Base-by-base conservation (phyloP, 306 rosid genomes). In the Quercus rubra region DNA sequence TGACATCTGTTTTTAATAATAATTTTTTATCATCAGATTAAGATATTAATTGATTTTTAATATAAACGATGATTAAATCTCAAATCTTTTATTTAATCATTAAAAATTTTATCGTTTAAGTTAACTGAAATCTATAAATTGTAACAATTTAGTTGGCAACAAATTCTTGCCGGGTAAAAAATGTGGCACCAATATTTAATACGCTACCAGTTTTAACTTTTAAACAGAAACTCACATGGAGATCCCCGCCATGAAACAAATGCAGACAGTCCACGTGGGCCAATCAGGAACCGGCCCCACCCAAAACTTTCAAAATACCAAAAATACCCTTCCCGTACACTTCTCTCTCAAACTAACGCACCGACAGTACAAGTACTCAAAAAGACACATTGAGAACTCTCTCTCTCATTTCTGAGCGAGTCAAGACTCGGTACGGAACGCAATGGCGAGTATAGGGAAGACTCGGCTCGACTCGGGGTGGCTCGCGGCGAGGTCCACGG, bases 401-500 rank as follows among this genome's bases (percentile, higher is more conserved):
- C 11, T 19, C 21, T 64, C 4, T 30, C 21, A 30, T 33, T 33
- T 19, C 15, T 18, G 71, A 33, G 52, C 14, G 72, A 64, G 43
- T 64, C 41, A 1, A 49, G 41, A 31, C 46, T 64, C 13, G 51
- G 52, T 33, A 25, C 12, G n/a, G 72, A 46, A 25, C n/a, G 25
- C n/a, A 38, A 74, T 78, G 85, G 80, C 82, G 80, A 86, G 77
- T 83, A 77, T 73, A 4, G 86, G 86, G 68, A 94, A 86, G 81
- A 88, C 63, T 80, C 79, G 27, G 76, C 90, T 94, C 7, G 85
- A 88, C 76, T 85, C 97, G 0, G 93, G 93, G 4, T 94, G 99
- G 99, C 80, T 94, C 31, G 97, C 97, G 19, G 97, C 97, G 15
- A 79, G 97, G 85, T 92, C 97, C 28, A 86, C 88, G 4, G 93